phyloP scores from a whole-genome alignment of 169 alveolate species.

The Plasmodium gonderi region DNA sequence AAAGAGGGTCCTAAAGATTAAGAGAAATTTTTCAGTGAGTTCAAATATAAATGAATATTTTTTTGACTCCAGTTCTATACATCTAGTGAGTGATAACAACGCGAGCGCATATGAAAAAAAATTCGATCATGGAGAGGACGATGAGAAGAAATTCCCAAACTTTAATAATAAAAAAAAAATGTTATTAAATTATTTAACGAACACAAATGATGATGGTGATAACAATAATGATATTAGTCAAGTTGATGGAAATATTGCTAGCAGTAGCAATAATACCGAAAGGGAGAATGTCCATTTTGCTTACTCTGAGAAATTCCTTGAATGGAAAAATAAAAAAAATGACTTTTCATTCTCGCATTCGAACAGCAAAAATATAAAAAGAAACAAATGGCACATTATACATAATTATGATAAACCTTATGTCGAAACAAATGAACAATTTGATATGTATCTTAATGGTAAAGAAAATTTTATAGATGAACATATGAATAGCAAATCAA shows the following conservation, averaged over 20 bases:
- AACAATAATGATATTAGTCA: background rate
- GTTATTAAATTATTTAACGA: background rate
- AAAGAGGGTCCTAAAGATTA: background rate
- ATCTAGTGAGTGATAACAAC: background rate
- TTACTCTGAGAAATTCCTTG: background rate
- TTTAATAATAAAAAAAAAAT: background rate
- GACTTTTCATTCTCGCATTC: background rate
- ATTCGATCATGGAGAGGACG: background rate
- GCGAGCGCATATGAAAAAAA: background rate
- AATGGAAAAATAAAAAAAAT: background rate
- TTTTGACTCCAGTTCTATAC: background rate
- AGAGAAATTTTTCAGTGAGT: conserved; percentile 37
- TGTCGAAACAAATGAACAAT: background rate
- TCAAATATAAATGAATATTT: conserved; percentile 51
- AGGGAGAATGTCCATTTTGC: background rate
- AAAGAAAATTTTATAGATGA: conserved; percentile 1
- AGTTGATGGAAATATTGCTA: background rate
- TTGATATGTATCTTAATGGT: conserved; percentile 18
- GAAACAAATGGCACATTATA: conserved; percentile 2
- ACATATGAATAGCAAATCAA: conserved; percentile 17
- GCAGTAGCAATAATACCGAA: background rate
- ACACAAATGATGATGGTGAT: background rate
- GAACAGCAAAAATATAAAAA: background rate
- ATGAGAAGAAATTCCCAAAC: background rate
- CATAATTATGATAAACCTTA: background rate